Conservation (phyloP, 768 basidiomycete genomes). For the Astraeus odoratus region DNA sequence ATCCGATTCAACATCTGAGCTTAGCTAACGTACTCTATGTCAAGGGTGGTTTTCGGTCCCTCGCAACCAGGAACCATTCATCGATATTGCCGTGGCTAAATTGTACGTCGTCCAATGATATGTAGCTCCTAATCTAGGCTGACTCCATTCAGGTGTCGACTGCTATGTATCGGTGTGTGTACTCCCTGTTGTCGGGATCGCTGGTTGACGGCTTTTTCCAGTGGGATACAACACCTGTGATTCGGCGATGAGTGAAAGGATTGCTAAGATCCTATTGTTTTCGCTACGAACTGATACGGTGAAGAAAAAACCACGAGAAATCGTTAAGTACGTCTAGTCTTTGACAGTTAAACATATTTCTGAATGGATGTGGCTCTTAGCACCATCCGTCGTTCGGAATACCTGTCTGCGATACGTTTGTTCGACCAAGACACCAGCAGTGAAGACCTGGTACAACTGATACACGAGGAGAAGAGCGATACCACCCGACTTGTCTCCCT, state of each 20-base stretch:
- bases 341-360: neutral
- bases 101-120: neutral
- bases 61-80: neutral
- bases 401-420: neutral
- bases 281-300: neutral
- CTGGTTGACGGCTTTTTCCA: neutral
- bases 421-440: neutral
- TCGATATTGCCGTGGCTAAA: neutral
- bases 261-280: neutral
- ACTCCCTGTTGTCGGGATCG: neutral
- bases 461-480: slow-evolving; percentile 4
- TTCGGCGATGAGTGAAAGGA: neutral
- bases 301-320: too few relatives aligned
- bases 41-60: neutral
- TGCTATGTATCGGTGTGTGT: neutral
- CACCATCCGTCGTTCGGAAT: neutral
- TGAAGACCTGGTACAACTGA: slow-evolving; percentile 10
- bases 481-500: neutral
- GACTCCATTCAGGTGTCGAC: neutral
- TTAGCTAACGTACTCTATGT: neutral
- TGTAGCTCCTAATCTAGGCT: neutral
- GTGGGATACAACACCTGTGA: neutral
- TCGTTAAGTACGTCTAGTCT: neutral
- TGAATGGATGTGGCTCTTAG: neutral
- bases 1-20: neutral